phyloP scores from a whole-genome alignment of 257 asterid species.

The Solanum verrucosum region DNA sequence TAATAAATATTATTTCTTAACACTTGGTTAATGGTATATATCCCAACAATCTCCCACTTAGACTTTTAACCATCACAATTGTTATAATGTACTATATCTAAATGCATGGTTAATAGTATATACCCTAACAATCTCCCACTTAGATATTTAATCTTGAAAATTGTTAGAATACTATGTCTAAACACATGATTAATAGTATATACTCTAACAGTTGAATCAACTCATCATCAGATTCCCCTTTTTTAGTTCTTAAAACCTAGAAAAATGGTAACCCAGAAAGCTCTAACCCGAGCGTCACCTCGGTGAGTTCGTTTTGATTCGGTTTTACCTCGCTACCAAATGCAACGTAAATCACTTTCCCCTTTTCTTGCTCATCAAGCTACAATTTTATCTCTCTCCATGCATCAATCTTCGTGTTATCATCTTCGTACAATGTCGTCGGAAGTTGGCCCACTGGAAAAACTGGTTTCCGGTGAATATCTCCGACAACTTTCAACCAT shows the following conservation, averaged over 20 bases:
- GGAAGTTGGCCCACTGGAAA: slow-evolving; percentile 18
- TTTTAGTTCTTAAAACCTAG: not conserved
- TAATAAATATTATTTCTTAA: no score
- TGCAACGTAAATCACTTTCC: slow-evolving; percentile 17
- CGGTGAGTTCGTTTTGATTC: slow-evolving; percentile 12
- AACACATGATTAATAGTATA: no score
- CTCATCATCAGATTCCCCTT: not conserved
- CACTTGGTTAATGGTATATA: no score
- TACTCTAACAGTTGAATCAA: not conserved
- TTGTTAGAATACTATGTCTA: no score
- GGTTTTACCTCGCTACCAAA: slow-evolving; percentile 12
- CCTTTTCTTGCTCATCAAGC: slow-evolving; percentile 7
- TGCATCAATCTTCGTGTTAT: not conserved
- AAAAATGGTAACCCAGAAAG: not conserved
- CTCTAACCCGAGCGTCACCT: slow-evolving; percentile 15
- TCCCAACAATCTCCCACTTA: no score
- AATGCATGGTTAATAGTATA: no score
- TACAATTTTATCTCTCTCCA: slow-evolving; percentile 2
- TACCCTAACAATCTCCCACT: no score
- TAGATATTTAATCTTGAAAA: no score
- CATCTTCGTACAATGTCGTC: not conserved
- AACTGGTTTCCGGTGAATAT: slow-evolving; percentile 11
- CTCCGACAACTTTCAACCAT: slow-evolving; percentile 12
- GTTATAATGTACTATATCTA: no score
- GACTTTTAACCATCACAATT: no score